These are phyloP conservation scores for Rosa hybrid DNA, from an alignment of 331 rosid genomes.

Conservation along the genomic window DNA sequence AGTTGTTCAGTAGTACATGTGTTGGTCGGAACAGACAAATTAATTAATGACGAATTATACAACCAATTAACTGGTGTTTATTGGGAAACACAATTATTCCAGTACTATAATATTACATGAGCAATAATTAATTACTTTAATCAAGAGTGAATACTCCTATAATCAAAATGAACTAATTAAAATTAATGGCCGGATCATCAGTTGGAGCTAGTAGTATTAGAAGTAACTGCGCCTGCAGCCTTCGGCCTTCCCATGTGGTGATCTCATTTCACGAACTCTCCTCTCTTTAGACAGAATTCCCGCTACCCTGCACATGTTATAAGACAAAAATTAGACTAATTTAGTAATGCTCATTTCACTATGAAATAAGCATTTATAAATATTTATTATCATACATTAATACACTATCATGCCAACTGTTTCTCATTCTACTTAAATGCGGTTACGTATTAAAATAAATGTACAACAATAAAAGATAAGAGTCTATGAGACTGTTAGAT, in stretches of 20 bases:
- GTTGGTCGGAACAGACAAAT: neutral
- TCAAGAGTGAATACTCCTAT: neutral
- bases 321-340: neutral
- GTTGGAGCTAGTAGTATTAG: neutral
- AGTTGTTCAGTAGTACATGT: neutral
- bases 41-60: neutral
- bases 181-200: neutral
- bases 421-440: no score
- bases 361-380: no score
- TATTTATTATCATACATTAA: no score
- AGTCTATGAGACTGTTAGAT: neutral
- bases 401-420: no score
- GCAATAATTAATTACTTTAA: neutral
- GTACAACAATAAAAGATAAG: no score
- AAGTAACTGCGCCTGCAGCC: neutral
- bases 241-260: conserved; percentile 30
- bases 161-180: neutral
- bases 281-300: conserved; percentile 31
- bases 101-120: neutral
- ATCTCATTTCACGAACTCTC: conserved; percentile 29
- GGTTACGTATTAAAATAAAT: no score
- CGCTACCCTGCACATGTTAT: conserved; percentile 17
- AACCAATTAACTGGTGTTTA: neutral
- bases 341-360: neutral
- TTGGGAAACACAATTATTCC: neutral